A percentile compares a stretch with the other conserved stretches of the same genome.
phyloP scores from a whole-genome alignment of 345 rosid species.

The Pistacia atlantica region DNA sequence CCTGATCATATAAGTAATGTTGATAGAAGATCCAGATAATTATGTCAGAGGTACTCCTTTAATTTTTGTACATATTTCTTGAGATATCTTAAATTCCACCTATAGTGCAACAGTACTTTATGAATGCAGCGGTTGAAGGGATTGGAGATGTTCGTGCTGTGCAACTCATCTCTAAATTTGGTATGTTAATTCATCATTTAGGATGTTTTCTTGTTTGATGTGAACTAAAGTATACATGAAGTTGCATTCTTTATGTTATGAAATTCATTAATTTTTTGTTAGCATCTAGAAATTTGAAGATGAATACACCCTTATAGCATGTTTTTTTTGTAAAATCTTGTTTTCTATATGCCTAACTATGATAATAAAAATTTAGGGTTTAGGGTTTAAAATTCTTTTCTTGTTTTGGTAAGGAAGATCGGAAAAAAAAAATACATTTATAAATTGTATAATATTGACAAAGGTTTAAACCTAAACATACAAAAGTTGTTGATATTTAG shows the following conservation, averaged over 20 bases:
- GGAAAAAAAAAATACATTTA: not conserved
- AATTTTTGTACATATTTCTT: not conserved
- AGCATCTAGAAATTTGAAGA: not conserved
- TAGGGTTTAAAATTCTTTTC: not conserved
- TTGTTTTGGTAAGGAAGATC: not conserved
- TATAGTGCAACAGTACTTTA: conserved; percentile 21
- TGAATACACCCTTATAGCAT: not conserved
- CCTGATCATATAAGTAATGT: not conserved
- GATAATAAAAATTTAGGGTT: not conserved
- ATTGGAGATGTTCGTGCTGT: conserved; percentile 79
- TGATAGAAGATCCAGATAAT: not conserved
- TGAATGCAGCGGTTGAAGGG: conserved; percentile 78
- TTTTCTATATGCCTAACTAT: not conserved
- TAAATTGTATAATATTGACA: too few relatives aligned
- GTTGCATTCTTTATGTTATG: not conserved
- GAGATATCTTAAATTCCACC: not conserved
- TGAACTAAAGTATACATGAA: not conserved
- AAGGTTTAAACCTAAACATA: too few relatives aligned
- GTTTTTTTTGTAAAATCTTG: not conserved
- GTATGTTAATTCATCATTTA: conserved; percentile 40
- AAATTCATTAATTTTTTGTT: not conserved
- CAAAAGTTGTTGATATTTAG: not conserved
- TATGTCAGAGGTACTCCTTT: not conserved
- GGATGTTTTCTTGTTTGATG: not conserved
- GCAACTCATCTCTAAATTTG: conserved; percentile 74